phyloP scores from a whole-genome alignment of 192 early-diverging fungal species.

The Pilaira anomala region DNA sequence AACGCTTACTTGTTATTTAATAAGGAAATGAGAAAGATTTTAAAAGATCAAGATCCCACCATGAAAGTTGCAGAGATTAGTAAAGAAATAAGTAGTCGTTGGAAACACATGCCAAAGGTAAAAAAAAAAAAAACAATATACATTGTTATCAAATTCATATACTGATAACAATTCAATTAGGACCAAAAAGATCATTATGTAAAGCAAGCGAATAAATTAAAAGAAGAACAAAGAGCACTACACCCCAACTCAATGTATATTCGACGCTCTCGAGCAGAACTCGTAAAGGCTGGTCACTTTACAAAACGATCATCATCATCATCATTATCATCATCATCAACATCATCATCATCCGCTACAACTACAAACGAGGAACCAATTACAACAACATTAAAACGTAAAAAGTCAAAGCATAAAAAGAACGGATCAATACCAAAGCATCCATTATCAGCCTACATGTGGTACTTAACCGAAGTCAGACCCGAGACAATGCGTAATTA shows the following conservation, averaged over 20 bases:
- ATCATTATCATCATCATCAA: neutral
- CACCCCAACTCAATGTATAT: constrained; percentile 56
- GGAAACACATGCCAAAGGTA: constrained; percentile 46
- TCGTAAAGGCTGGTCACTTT: constrained; percentile 42
- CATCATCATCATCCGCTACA: too few species aligned
- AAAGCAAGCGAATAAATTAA: constrained; percentile 42
- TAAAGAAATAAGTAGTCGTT: constrained; percentile 49
- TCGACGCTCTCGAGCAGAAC: constrained; percentile 56
- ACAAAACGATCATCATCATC: neutral
- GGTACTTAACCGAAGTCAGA: constrained; percentile 57
- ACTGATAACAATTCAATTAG: constrained; percentile 1
- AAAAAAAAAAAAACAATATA: neutral
- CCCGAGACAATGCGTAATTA: constrained; percentile 54
- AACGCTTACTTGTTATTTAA: constrained; percentile 61
- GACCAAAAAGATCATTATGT: constrained; percentile 40
- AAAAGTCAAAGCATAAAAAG: constrained; percentile 49
- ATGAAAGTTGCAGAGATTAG: constrained; percentile 61
- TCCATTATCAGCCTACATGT: constrained; percentile 68
- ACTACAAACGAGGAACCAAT: neutral
- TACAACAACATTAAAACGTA: constrained; percentile 6
- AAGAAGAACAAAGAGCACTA: constrained; percentile 44
- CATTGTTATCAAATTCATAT: neutral
- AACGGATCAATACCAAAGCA: constrained; percentile 64
- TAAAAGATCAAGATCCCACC: constrained; percentile 52
- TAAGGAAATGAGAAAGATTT: constrained; percentile 54